Conservation (phyloP, 805 yeast genomes). For the Pachysolen tannophilus region DNA sequence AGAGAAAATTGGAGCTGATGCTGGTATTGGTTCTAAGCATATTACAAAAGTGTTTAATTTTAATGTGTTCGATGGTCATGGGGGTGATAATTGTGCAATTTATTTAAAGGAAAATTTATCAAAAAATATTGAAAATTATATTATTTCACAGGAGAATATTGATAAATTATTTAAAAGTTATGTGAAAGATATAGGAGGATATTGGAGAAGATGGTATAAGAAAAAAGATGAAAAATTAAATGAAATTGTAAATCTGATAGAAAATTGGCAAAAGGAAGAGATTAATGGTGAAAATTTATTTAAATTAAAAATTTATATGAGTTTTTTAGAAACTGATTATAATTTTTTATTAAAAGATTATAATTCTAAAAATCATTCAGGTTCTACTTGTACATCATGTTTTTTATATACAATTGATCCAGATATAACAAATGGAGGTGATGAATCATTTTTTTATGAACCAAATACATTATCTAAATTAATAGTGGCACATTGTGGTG, state of each 20-base stretch:
- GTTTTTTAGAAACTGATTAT: conserved; percentile 61
- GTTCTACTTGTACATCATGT: conserved; percentile 27
- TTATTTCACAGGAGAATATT: conserved; percentile 23
- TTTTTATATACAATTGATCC: conserved; percentile 23
- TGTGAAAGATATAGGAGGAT: conserved; percentile 58
- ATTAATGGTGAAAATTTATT: conserved; percentile 43
- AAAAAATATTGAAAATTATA: conserved; percentile 39
- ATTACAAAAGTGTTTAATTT: conserved; percentile 49
- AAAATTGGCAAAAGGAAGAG: conserved; percentile 5
- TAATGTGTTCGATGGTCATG: conserved; percentile 91
- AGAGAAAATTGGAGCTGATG: conserved; percentile 13
- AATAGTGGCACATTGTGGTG: conserved; percentile 87
- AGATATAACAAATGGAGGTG: conserved; percentile 18
- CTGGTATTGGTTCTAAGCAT: background rate
- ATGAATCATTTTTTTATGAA: conserved; percentile 46
- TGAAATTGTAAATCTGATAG: conserved; percentile 5
- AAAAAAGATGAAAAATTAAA: conserved; percentile 25
- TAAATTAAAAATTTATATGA: conserved; percentile 49
- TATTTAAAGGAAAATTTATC: conserved; percentile 50
- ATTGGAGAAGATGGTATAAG: conserved; percentile 75
- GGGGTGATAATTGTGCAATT: conserved; percentile 69
- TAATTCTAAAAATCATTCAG: conserved; percentile 19
- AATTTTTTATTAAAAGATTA: conserved; percentile 35
- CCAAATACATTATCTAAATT: conserved; percentile 59
- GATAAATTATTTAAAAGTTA: conserved; percentile 45